These are phyloP conservation scores for Coemansia sp. DNA, from an alignment of 192 early-diverging fungal genomes.

Conservation along the genomic window DNA sequence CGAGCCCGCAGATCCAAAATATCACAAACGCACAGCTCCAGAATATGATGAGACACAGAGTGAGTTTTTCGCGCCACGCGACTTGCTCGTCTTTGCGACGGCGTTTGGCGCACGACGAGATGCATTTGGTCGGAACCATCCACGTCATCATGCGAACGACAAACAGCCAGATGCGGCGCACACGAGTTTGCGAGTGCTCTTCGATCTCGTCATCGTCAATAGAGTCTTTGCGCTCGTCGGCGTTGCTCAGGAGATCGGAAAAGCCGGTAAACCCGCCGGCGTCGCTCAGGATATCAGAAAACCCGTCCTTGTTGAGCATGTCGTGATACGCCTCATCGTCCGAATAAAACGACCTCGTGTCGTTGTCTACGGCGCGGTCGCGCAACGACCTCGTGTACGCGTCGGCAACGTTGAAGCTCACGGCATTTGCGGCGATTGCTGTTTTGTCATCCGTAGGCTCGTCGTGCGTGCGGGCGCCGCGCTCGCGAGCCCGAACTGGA, in stretches of 20 bases:
- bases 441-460: constrained; percentile 36
- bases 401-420: constrained; percentile 32
- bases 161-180: constrained; percentile 74
- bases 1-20: constrained; percentile 77
- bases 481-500: constrained; percentile 61
- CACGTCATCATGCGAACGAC: constrained; percentile 61
- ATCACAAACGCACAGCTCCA: constrained; percentile 73
- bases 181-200: constrained; percentile 52
- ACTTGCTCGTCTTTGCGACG: constrained; percentile 71
- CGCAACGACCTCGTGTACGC: constrained; percentile 28
- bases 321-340: constrained; percentile 52
- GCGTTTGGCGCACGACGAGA: constrained; percentile 72
- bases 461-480: constrained; percentile 30
- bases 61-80: constrained; percentile 96
- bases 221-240: constrained; percentile 16
- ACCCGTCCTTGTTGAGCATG: constrained; percentile 41
- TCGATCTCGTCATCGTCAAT: constrained; percentile 41
- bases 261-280: constrained; percentile 38
- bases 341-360: constrained; percentile 51
- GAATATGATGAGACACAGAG: constrained; percentile 77
- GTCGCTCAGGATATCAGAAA: constrained; percentile 43
- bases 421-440: constrained; percentile 13
- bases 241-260: constrained; percentile 41
- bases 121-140: constrained; percentile 68
- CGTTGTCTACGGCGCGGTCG: constrained; percentile 32